phyloP scores from a whole-genome alignment of 257 asterid genomes.

The Ilex asprella region DNA sequence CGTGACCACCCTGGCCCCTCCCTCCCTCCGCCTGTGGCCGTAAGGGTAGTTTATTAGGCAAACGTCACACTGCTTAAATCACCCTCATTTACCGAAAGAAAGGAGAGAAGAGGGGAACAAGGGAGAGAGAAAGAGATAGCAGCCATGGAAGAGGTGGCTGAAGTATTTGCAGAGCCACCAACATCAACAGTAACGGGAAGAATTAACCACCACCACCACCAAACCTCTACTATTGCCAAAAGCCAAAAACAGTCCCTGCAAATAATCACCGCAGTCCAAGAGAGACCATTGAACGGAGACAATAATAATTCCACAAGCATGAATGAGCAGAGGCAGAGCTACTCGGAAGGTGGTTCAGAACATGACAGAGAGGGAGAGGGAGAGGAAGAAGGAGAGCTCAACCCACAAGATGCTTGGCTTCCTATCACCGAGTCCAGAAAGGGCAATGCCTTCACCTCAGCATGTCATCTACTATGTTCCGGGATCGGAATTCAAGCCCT shows the following conservation, averaged over 20 bases:
- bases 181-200: too few species aligned
- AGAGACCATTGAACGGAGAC: not conserved
- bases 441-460: constrained; percentile 34
- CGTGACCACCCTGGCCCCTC: too few species aligned
- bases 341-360: not conserved
- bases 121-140: too few species aligned
- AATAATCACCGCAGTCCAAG: not conserved
- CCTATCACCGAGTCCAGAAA: constrained; percentile 56
- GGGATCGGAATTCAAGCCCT: constrained; percentile 57
- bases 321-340: not conserved
- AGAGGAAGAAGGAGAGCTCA: not conserved
- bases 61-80: too few species aligned
- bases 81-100: too few species aligned
- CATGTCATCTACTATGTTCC: constrained; percentile 42
- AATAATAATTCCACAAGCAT: not conserved
- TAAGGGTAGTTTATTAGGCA: too few species aligned
- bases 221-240: not conserved
- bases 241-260: not conserved
- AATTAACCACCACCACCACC: too few species aligned
- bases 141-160: too few species aligned
- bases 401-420: constrained; percentile 31
- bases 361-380: constrained; percentile 2
- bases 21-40: too few species aligned
- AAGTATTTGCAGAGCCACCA: too few species aligned
- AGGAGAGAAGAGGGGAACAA: too few species aligned